Evolutionary conservation across 2,329 filamentous ascomycete genomes (phyloP), one percentile per base, ranked within the genome.

Genomic region (Aspergillus calidoustus): DNA sequence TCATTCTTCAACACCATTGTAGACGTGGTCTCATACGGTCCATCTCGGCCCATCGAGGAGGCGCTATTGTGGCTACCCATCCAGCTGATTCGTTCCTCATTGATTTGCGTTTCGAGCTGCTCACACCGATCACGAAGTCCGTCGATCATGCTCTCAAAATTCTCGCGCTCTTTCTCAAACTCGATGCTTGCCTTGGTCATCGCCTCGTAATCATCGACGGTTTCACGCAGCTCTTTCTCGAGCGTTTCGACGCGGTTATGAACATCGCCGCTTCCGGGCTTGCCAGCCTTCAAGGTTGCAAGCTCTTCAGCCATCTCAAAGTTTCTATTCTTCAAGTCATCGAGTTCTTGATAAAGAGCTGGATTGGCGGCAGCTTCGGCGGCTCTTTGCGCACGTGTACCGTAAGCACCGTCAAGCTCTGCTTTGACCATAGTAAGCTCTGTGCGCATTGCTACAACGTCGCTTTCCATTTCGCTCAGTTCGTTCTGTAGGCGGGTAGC

Each of bases 331-430:
- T 76, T 81, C 44, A 88, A 77, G 8, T 81, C 81, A 61, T 88
- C 85, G 25, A 89, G 80, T 70, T 89, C 86, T 58, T 82, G 84
- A 69, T 86, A 85, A 48, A 88, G 81, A 23, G 80, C 81, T 3
- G 83, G 84, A 54, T 86, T 86, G 51, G 81, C 79, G 9, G 86
- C 85, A 11, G 84, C 84, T 72, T 89, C 87, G n/a, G 87, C 88
- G 13, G 88, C 87, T 34, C 89, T 86, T 72, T 91, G 83, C 9
- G 87, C 85, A 55, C 89, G 83, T n/a, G 84, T 86, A 46, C 95
- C 95, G 73, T 98, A 97, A 73, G 96, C 96, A 64, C 92, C 92
- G 70, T 97, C 95, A 28, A 98, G 91, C 76, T 98, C 94, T 57
- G 93, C 92, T 72, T 88, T 87, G 28, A 91, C 92, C 68, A 98